A percentile compares a stretch with the other conserved stretches of the same genome.
These are phyloP conservation scores for Hawksworthiomyces lignivorus DNA, from an alignment of 2,329 filamentous ascomycete genomes.

Conservation along the genomic window DNA sequence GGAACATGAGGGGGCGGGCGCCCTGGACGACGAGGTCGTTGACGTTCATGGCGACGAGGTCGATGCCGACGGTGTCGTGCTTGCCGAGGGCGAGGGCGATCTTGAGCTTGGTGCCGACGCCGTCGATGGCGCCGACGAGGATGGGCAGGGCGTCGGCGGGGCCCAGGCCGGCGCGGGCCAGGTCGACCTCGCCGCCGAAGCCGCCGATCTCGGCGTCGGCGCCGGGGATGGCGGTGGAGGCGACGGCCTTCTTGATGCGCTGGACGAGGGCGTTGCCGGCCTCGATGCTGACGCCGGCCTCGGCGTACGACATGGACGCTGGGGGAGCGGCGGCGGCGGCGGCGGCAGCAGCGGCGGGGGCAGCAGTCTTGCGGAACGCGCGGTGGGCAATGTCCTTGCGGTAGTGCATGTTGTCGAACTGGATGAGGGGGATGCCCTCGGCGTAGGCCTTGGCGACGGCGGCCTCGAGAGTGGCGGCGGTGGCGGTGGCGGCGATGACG, in stretches of 20 bases:
- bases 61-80: conserved; percentile 91
- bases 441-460: conserved; percentile 81
- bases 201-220: conserved; percentile 92
- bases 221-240: conserved; percentile 73
- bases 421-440: conserved; percentile 66
- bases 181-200: conserved; percentile 82
- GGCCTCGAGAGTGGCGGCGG: conserved; percentile 61
- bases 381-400: conserved; percentile 87
- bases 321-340: conserved; percentile 22
- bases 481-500: conserved; percentile 88
- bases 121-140: conserved; percentile 90
- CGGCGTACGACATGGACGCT: conserved; percentile 74
- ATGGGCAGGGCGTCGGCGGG: conserved; percentile 73
- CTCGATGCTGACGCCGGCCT: conserved; percentile 89
- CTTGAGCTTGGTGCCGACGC: conserved; percentile 94
- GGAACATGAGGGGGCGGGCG: conserved; percentile 89
- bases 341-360: conserved; percentile 8
- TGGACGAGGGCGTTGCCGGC: conserved; percentile 89
- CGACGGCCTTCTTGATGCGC: conserved; percentile 84
- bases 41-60: conserved; percentile 98
- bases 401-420: conserved; percentile 85
- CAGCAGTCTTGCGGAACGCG: conserved; percentile 44
- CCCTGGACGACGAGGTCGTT: conserved; percentile 97
- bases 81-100: conserved; percentile 84
- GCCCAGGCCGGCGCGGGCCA: conserved; percentile 65